A percentile compares a stretch with the other conserved stretches of the same genome.
Conservation (phyloP, 2,329 filamentous ascomycete genomes). For the Claviceps purpurea region DNA sequence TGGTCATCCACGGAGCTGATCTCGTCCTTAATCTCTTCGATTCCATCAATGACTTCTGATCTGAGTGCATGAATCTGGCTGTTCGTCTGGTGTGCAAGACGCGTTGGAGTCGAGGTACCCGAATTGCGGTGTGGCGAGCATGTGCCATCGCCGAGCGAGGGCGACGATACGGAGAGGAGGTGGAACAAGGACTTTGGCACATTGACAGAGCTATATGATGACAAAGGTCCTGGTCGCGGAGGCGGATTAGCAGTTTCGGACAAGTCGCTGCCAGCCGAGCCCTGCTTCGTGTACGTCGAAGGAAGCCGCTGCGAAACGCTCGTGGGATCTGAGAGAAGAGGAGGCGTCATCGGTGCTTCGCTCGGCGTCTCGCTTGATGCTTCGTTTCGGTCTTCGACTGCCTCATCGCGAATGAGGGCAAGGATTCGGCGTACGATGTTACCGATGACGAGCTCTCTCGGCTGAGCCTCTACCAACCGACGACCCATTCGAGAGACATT, state of each 20-base stretch:
- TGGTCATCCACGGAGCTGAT: slow-evolving; percentile 86
- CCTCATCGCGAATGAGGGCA: slow-evolving; percentile 82
- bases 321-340: slow-evolving; percentile 24
- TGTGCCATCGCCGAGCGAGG: slow-evolving; percentile 24
- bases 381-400: slow-evolving; percentile 64
- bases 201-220: slow-evolving; percentile 50
- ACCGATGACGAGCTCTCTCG: slow-evolving; percentile 80
- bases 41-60: slow-evolving; percentile 84
- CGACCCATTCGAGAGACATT: slow-evolving; percentile 69
- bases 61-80: slow-evolving; percentile 56
- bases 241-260: slow-evolving; percentile 16
- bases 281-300: slow-evolving; percentile 21
- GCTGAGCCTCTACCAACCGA: slow-evolving; percentile 68
- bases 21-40: slow-evolving; percentile 92
- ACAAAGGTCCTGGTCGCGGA: slow-evolving; percentile 45
- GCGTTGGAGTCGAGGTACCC: slow-evolving; percentile 36
- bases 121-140: slow-evolving; percentile 34
- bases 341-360: slow-evolving; percentile 26
- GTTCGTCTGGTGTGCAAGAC: slow-evolving; percentile 23
- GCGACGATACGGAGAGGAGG: slow-evolving; percentile 60
- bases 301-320: slow-evolving; percentile 18
- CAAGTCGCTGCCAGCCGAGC: slow-evolving; percentile 18
- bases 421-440: slow-evolving; percentile 89
- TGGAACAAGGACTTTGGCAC: slow-evolving; percentile 73
- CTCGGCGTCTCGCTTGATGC: slow-evolving; percentile 44